phyloP scores from a whole-genome alignment of 768 basidiomycete species.

The Chiua virens region DNA sequence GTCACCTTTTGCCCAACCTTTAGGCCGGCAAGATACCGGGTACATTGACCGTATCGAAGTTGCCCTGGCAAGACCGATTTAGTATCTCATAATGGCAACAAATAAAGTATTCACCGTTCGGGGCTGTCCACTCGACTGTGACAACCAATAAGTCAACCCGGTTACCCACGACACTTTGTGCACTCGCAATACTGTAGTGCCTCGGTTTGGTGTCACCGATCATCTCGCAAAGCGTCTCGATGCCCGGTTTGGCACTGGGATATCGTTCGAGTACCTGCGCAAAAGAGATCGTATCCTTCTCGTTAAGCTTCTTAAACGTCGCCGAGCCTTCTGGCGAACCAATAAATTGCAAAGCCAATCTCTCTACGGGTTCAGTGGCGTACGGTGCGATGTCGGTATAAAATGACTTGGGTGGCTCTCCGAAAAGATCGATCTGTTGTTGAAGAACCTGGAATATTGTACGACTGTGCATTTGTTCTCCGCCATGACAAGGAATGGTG shows the following conservation, averaged over 20 bases:
- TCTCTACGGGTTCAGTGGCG: conserved; percentile 69
- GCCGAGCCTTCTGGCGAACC: conserved; percentile 87
- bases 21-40: conserved; percentile 86
- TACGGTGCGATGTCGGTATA: conserved; percentile 82
- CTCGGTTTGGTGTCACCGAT: conserved; percentile 95
- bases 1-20: conserved; percentile 90
- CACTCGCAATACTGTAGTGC: conserved; percentile 97
- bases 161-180: conserved; percentile 93
- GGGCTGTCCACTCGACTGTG: conserved; percentile 91
- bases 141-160: conserved; percentile 94
- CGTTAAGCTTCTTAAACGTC: conserved; percentile 93
- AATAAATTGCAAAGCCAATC: conserved; percentile 85
- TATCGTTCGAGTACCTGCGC: conserved; percentile 82
- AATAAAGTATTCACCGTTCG: conserved; percentile 57
- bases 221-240: conserved; percentile 84
- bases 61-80: conserved; percentile 47
- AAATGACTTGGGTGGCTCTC: conserved; percentile 94
- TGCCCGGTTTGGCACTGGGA: conserved; percentile 73
- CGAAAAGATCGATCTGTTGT: conserved; percentile 96
- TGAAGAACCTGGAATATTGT: conserved; percentile 95
- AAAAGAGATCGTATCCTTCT: conserved; percentile 94
- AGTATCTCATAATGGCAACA: conserved; percentile 1
- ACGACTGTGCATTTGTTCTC: conserved; percentile 79
- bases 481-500: conserved; percentile 71
- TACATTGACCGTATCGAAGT: conserved; percentile 89